phyloP scores from a whole-genome alignment of 371 early-diverging fungal species.

The Capillidium heterosporum region DNA sequence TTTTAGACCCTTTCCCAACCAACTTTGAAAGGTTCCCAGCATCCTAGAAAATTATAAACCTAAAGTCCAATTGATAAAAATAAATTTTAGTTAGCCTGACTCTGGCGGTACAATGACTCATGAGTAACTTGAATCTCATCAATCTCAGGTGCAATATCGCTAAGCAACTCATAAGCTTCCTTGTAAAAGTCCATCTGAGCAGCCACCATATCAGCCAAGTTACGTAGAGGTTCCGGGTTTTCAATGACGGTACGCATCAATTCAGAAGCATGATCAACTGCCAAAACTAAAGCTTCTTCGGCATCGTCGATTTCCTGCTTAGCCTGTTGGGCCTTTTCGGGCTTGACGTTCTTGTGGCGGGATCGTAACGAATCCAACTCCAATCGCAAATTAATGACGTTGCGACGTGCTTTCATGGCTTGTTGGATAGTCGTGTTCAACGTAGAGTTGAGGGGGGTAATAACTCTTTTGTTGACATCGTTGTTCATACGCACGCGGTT shows the following conservation, averaged over 20 bases:
- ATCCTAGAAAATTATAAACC: too few relatives aligned
- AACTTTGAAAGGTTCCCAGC: too few relatives aligned
- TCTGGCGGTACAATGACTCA: slow-evolving; percentile 51
- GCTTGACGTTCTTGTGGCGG: slow-evolving; percentile 40
- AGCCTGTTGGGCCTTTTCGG: slow-evolving; percentile 36
- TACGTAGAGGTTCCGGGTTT: slow-evolving; percentile 66
- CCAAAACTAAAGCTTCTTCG: slow-evolving; percentile 82
- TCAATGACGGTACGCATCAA: slow-evolving; percentile 83
- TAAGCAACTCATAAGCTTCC: slow-evolving; percentile 52
- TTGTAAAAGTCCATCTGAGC: slow-evolving; percentile 74
- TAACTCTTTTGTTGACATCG: slow-evolving; percentile 45
- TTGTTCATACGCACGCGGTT: slow-evolving; percentile 49
- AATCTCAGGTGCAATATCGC: slow-evolving; percentile 71
- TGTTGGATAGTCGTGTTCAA: slow-evolving; percentile 52
- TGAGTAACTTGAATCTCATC: slow-evolving; percentile 83
- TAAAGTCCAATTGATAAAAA: too few relatives aligned
- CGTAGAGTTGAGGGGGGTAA: slow-evolving; percentile 47
- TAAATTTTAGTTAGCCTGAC: slow-evolving; percentile 4
- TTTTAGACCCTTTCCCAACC: too few relatives aligned
- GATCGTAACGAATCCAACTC: slow-evolving; percentile 69
- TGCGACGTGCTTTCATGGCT: slow-evolving; percentile 65
- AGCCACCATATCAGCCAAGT: slow-evolving; percentile 65
- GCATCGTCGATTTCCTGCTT: slow-evolving; percentile 68
- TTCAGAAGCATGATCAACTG: slow-evolving; percentile 76
- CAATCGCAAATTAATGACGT: slow-evolving; percentile 58